These are phyloP conservation scores for Sclerotiophoma versabilis DNA, from an alignment of 2,329 filamentous ascomycete species.

Conservation along the genomic window DNA sequence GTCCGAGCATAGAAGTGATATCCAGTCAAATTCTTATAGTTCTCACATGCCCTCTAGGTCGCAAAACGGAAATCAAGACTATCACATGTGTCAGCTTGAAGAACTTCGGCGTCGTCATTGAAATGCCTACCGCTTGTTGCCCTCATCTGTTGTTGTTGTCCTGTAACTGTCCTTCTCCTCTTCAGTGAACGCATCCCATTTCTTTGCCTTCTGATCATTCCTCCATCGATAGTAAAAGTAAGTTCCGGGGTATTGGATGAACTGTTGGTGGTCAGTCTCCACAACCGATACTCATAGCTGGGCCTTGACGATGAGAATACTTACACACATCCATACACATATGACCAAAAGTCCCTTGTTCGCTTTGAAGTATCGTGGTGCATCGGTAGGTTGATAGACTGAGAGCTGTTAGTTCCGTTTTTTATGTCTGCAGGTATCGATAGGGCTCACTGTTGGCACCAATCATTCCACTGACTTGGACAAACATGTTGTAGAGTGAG, in stretches of 20 bases:
- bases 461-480: constrained; percentile 29
- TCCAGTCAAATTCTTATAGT: background rate
- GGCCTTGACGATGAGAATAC: constrained; percentile 20
- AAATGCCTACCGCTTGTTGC: constrained; percentile 37
- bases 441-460: constrained; percentile 17
- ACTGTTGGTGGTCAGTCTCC: constrained; percentile 25
- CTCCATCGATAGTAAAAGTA: constrained; percentile 40
- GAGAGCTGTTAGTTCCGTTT: constrained; percentile 45
- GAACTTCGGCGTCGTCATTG: background rate
- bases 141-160: constrained; percentile 45
- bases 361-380: constrained; percentile 19
- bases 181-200: constrained; percentile 49
- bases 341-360: constrained; percentile 41
- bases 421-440: constrained; percentile 7
- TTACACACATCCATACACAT: constrained; percentile 31
- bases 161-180: constrained; percentile 47
- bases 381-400: constrained; percentile 34
- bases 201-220: constrained; percentile 33
- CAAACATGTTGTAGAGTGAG: constrained; percentile 58
- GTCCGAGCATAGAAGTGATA: background rate
- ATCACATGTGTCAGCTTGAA: background rate
- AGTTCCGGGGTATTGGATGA: constrained; percentile 18
- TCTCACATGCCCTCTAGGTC: background rate
- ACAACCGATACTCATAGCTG: constrained; percentile 21
- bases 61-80: constrained; percentile 11